Evolutionary conservation across 2,329 filamentous ascomycete species (phyloP).

Genomic region (Alternaria metachromatica): DNA sequence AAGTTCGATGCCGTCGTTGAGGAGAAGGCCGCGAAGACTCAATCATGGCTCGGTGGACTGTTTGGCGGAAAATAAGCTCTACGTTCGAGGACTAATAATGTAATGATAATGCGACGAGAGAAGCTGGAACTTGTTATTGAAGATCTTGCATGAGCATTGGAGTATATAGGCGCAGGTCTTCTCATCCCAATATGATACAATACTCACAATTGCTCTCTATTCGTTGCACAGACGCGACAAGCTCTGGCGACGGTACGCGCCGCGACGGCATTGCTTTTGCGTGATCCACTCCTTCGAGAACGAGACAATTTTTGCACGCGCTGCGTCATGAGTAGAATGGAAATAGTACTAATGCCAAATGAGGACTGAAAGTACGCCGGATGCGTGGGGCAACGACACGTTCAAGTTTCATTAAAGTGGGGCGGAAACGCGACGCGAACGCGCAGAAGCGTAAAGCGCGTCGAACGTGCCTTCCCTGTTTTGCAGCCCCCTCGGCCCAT

Average conservation of each 20-base stretch:
- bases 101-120: slow-evolving; percentile 1
- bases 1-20: slow-evolving; percentile 84
- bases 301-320: neutral
- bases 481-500: slow-evolving; percentile 36
- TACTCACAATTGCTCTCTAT: neutral
- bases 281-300: neutral
- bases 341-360: neutral
- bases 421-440: slow-evolving; percentile 33
- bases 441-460: slow-evolving; percentile 31
- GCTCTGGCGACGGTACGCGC: neutral
- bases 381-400: slow-evolving; percentile 13
- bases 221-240: neutral
- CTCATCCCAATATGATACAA: slow-evolving; percentile 24
- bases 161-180: slow-evolving; percentile 25
- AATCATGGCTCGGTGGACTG: slow-evolving; percentile 84
- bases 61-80: slow-evolving; percentile 68
- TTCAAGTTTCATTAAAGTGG: slow-evolving; percentile 31
- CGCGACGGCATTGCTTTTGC: neutral
- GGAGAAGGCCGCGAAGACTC: slow-evolving; percentile 78
- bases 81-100: neutral
- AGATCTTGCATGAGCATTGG: slow-evolving; percentile 36
- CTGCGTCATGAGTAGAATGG: neutral
- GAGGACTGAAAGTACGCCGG: neutral
- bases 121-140: slow-evolving; percentile 1
- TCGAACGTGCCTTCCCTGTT: slow-evolving; percentile 30